Evolutionary conservation across 1,139 yeast species (phyloP), one percentile per base, ranked within the genome.

Genomic region (Groenewaldozyma auringiensis): DNA sequence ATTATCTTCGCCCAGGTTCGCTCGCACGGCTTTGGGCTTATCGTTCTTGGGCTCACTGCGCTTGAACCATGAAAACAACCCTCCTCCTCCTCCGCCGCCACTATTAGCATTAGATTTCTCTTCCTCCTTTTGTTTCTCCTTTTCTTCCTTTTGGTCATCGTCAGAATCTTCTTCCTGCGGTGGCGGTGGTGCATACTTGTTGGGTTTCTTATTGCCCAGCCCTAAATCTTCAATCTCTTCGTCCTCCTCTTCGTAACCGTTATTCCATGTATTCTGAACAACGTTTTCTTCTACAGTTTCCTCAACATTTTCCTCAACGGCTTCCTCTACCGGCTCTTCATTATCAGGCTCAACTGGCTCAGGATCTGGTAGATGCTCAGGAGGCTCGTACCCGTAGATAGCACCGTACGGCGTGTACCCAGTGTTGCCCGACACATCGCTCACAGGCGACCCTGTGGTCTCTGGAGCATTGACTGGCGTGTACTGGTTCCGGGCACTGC

Each of bases 1-100:
- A 59, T 74, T 83, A 52, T 79, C 77, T 48, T 84, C 88, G 8
- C 98, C 98, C 51, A 92, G 68, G 57, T 92, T 88, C 31, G 96
- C 97, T 55, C 78, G 76, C 49, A 80, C 74, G 1, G 94, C 85
- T 60, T 83, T 85, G 37, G 84, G 83, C 47, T 78, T 81, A 42
- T 79, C 81, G 45, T 78, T 76, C 40, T 62, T 57, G 37, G 53
- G 62, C 37, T 47, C 55, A 51, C 47, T 57, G 63, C 74, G 79
- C 76, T 57, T 54, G 43, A 59, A 53, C 52, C 64, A 64, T 16
- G 74, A 67, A 55, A 77, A 71, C 82, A 82, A 79, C 11, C 80
- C 62, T 38, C 58, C 62, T 50, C 58, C 55, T 36, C 52, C 54
- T 45, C 44, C 33, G 8, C 20, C 33, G 37, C 53, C 59, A 47